Base-by-base conservation (phyloP, 2,329 filamentous ascomycete species). In the Nothopassalora personata region DNA sequence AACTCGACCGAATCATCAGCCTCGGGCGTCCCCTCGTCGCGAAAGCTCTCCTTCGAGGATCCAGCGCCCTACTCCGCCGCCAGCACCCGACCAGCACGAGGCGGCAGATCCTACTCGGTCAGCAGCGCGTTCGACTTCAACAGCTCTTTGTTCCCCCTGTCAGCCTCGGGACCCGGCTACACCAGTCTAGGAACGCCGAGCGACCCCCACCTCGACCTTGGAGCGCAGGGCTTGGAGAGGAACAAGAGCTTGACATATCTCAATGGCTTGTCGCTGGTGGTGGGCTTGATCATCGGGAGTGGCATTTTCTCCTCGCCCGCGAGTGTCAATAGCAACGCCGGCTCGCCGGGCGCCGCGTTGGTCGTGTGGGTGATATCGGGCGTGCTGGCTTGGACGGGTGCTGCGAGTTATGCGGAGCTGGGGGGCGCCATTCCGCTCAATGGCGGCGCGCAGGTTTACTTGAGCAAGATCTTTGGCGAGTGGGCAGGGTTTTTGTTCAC, bases 391-490 rank as follows among this genome's bases (percentile, higher is more conserved):
- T 99, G 94, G 93, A 99, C 94, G 0, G 93, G 94, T 9, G 93
- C 91, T 0, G 88, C 92, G 27, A 96, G 91, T 67, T 99, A 96
- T 75, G 94, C 94, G 4, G 94, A 99, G 77, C 81, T 99, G 5
- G 94, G 94, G 60, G 93, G 94, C 45, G 92, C 94, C 0, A 97
- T 99, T 64, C 94, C 94, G 5, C 78, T 99, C 27, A 99, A 97
- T 72, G 94, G 94, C 58, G 94, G 94, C 4, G 84, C 94, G 15
- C 94, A 97, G 74, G 87, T 95, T 1, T 99, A 99, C 72, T 80
- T 99, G 47, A 87, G 90, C 65, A 97, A 97, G 77, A 99, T 96
- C 60, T 96, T 97, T 74, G 93, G 93, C 56, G 94, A 99, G 76
- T 80, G 96, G 69, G 85, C 86, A 1, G 94, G 94, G 0, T 99